These are phyloP conservation scores for Neurospora discreta DNA, from an alignment of 495 filamentous ascomycete genomes.

Conservation along the genomic window DNA sequence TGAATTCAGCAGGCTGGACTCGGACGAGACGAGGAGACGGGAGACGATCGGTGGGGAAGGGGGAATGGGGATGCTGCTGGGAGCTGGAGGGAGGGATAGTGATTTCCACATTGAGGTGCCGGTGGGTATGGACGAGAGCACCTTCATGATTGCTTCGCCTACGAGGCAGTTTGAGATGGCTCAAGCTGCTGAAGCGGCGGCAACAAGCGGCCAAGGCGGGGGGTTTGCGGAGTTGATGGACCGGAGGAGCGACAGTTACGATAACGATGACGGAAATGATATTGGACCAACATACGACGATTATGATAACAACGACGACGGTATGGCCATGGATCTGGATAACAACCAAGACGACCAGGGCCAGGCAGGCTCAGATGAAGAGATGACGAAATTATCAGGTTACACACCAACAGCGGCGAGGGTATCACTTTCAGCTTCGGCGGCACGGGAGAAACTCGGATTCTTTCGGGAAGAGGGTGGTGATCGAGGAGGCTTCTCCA, in stretches of 20 bases:
- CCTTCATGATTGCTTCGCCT: not conserved
- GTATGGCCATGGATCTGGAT: constrained; percentile 8
- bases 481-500: constrained; percentile 4
- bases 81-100: constrained; percentile 20
- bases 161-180: not conserved
- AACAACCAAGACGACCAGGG: constrained; percentile 8
- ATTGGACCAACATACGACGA: constrained; percentile 6
- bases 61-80: not conserved
- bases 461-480: not conserved
- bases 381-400: not conserved
- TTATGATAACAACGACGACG: constrained; percentile 18
- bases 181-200: not conserved
- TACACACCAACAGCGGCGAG: not conserved
- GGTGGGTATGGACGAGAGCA: constrained; percentile 33
- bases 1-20: constrained; percentile 24
- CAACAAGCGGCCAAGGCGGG: not conserved
- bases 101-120: constrained; percentile 39
- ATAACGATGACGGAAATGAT: constrained; percentile 15
- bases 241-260: constrained; percentile 13
- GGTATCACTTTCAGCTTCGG: not conserved
- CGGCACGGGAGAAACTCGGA: not conserved
- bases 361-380: constrained; percentile 7
- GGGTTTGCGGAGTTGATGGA: constrained; percentile 8
- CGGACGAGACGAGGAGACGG: constrained; percentile 11
- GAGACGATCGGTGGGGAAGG: not conserved